phyloP scores from a whole-genome alignment of 176 grass and related monocot genomes.

The maize (Zea mays) region Zm-B73-REFERENCE-NAM-5.0 NC_050100.1:39348001-39348500 shows the following conservation, averaged over 20 bases:
- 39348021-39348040: not conserved
- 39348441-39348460: constrained; percentile 50
- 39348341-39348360: constrained; percentile 45
- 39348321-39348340: constrained; percentile 73
- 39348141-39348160: not conserved
- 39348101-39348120: not conserved
- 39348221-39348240: not conserved
- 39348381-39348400: constrained; percentile 19
- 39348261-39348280: constrained; percentile 37
- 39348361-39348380: constrained; percentile 11
- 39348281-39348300: constrained; percentile 42
- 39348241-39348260: not conserved
- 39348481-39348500: constrained; percentile 45
- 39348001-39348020: not conserved
- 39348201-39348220: not conserved
- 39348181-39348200: not conserved
- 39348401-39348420: constrained; percentile 15
- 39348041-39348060: not conserved
- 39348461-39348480: constrained; percentile 33
- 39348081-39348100: not conserved
- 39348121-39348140: not conserved
- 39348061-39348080: not conserved
- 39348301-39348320: constrained; percentile 35
- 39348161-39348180: constrained; percentile 2
- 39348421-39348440: constrained; percentile 54